phyloP scores from a whole-genome alignment of 257 asterid species.

The Solanum corneliomulleri region DNA sequence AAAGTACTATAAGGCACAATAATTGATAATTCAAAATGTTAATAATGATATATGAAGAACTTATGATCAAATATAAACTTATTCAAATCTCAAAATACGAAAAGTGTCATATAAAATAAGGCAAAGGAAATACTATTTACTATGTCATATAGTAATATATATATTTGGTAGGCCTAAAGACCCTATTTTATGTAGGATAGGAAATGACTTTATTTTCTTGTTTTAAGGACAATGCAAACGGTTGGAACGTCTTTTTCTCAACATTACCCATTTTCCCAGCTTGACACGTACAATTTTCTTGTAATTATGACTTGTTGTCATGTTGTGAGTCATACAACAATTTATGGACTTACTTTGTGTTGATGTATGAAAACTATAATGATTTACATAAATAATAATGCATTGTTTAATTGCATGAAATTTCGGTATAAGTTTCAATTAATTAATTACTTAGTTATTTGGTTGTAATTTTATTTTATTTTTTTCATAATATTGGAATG shows the following conservation, averaged over 20 bases:
- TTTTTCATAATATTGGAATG: background rate
- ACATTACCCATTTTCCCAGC: background rate
- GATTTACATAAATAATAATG: background rate
- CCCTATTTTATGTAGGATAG: background rate
- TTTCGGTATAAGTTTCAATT: background rate
- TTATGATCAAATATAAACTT: too few relatives aligned
- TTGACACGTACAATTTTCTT: background rate
- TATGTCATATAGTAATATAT: too few relatives aligned
- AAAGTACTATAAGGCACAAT: too few relatives aligned
- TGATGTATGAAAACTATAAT: background rate
- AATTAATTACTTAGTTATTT: too few relatives aligned
- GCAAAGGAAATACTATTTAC: fast-evolving
- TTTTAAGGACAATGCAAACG: background rate
- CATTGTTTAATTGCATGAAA: background rate
- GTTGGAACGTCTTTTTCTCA: background rate
- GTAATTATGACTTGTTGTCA: background rate
- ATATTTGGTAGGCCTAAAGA: background rate
- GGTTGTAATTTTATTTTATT: background rate
- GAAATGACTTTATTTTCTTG: background rate
- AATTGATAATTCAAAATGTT: too few relatives aligned
- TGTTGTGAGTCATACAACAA: background rate
- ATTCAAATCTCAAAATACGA: too few relatives aligned
- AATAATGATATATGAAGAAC: too few relatives aligned
- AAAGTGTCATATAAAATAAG: too few relatives aligned
- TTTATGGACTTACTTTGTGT: too few relatives aligned